These are phyloP conservation scores for Xylaria scruposa DNA, from an alignment of 495 filamentous ascomycete genomes.

Conservation along the genomic window DNA sequence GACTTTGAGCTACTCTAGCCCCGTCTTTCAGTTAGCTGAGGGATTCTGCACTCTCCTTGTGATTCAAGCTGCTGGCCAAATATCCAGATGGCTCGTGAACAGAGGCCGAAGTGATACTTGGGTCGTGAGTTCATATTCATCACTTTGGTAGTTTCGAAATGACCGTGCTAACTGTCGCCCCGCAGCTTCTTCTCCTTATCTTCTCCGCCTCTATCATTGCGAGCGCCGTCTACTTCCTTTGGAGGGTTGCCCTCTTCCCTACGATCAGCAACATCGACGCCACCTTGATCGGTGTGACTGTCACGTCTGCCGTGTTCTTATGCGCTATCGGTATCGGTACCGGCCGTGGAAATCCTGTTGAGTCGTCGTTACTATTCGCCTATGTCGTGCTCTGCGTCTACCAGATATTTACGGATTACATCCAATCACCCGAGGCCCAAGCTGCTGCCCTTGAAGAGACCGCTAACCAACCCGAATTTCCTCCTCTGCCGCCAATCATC, in stretches of 20 bases:
- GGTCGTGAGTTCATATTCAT: conserved; percentile 74
- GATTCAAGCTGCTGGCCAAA: conserved; percentile 91
- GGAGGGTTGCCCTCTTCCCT: conserved; percentile 91
- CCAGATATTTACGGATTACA: conserved; percentile 98
- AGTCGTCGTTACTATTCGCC: conserved; percentile 93
- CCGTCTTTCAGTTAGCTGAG: conserved; percentile 91
- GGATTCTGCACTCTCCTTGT: conserved; percentile 96
- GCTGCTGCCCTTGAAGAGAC: conserved; percentile 58
- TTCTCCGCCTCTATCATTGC: conserved; percentile 90
- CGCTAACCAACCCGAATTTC: conserved; percentile 75
- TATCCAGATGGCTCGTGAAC: conserved; percentile 96
- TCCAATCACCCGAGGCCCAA: conserved; percentile 69
- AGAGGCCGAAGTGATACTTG: conserved; percentile 89
- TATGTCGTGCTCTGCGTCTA: conserved; percentile 98
- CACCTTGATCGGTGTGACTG: conserved; percentile 85
- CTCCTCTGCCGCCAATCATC: conserved; percentile 91
- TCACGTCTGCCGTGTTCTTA: conserved; percentile 89
- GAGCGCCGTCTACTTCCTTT: conserved; percentile 93
- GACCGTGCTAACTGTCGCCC: conserved; percentile 36
- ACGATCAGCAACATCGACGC: conserved; percentile 94
- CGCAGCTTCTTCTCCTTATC: conserved; percentile 84
- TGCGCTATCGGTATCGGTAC: conserved; percentile 94
- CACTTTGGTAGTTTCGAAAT: neutral
- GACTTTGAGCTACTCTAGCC: conserved; percentile 88
- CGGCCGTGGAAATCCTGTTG: conserved; percentile 92